Conservation (phyloP, 2,329 filamentous ascomycete species). For the Fusarium xylarioides region DNA sequence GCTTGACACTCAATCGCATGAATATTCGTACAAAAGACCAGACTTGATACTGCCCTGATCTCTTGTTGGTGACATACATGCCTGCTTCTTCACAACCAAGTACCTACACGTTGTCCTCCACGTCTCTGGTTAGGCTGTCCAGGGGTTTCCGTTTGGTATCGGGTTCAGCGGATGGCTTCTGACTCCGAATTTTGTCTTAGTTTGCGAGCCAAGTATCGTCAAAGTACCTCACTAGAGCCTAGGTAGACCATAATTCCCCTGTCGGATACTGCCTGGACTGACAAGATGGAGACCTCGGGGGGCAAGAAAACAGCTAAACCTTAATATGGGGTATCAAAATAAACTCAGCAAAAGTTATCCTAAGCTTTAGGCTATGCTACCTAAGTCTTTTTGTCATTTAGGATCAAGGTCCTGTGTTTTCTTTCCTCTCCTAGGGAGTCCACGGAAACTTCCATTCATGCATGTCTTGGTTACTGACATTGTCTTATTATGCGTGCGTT, state of each 20-base stretch:
- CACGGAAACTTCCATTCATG: constrained; percentile 29
- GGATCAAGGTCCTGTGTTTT: no score
- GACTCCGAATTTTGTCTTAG: constrained; percentile 8
- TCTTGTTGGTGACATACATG: constrained; percentile 4
- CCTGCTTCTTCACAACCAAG: not conserved
- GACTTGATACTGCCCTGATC: not conserved
- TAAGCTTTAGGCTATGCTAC: no score
- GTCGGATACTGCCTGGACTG: not conserved
- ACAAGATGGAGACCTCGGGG: no score
- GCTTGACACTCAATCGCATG: not conserved
- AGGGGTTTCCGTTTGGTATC: constrained; percentile 20
- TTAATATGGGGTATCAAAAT: no score
- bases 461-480: constrained; percentile 20
- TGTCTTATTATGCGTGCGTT: constrained; percentile 1
- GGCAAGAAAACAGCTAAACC: no score
- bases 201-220: constrained; percentile 17
- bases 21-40: not conserved
- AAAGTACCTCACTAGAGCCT: constrained; percentile 17
- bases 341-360: no score
- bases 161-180: constrained; percentile 21
- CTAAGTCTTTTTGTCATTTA: no score
- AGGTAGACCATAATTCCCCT: constrained; percentile 11
- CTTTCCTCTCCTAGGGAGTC: no score
- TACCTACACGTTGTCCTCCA: not conserved
- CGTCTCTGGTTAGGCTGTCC: constrained; percentile 9